Evolutionary conservation across 345 rosid species (phyloP), one percentile per base, ranked within the genome.

Genomic region (Adansonia digitata): DNA sequence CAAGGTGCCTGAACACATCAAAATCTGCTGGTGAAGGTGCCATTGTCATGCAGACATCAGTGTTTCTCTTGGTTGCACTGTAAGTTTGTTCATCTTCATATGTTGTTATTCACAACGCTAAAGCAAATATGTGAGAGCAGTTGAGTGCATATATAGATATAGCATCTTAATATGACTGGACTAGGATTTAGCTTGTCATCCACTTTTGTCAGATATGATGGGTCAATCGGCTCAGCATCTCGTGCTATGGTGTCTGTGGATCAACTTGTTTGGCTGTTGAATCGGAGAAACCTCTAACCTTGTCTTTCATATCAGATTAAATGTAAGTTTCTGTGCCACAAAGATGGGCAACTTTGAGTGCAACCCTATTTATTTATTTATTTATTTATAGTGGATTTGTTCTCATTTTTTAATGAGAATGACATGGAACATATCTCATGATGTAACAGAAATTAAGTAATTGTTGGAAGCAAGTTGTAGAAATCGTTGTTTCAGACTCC

Each of bases 11-110:
- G 76, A 87, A 89, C 80, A 62, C 93, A 4, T 71, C 79, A 14
- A 86, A 84, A 39, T 85, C 92, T 66, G 79, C 88, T 66, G 97
- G 97, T 67, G 97, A 92, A 89, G 97, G 98, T 65, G 93, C 83
- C 72, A 86, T 94, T 52, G 88, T 92, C 75, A 81, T 89, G 85
- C 97, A 89, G 84, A 88, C 97, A 0, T 74, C 87, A 5, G 83
- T 83, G 9, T 85, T 87, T 61, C 75, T 94, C 39, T 76, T 92
- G 77, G 89, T 94, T 83, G 90, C 92, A 18, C 57, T 90, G 98
- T 94, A 85, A 87, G 97, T 74, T 12, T 48, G 8, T 29, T 29
- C 59, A 3, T 7, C 39, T 46, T 45, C 39, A 27, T 39, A 7
- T 45, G 20, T 68, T 45, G 8, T 46, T 34, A 26, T n/a, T n/a